These are phyloP conservation scores for Fistulifera solaris DNA, from an alignment of 108 stramenopile genomes.

Conservation along the genomic window DNA sequence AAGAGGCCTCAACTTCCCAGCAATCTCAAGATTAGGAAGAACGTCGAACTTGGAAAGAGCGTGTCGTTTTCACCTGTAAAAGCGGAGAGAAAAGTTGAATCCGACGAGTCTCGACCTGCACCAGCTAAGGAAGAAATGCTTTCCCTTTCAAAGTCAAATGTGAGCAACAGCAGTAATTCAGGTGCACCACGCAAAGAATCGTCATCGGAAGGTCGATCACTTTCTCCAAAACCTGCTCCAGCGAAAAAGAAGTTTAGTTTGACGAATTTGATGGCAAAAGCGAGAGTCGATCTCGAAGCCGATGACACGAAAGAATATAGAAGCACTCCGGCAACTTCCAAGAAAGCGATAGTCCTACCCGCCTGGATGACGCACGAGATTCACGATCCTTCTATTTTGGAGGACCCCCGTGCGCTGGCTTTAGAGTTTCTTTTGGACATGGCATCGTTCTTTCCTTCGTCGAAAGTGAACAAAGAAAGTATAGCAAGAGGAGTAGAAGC, in stretches of 20 bases:
- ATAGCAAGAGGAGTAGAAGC: background rate
- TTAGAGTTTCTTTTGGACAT: slow-evolving; percentile 3
- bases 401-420: background rate
- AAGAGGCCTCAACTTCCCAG: background rate
- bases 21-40: background rate
- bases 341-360: background rate
- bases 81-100: background rate
- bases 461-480: background rate
- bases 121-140: background rate
- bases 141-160: background rate
- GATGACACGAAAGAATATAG: background rate
- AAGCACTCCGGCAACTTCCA: background rate
- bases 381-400: background rate
- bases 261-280: background rate
- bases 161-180: no score
- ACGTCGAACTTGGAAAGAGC: background rate
- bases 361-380: background rate
- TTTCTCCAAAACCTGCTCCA: background rate
- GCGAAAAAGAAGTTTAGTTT: background rate
- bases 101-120: background rate
- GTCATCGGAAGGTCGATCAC: no score
- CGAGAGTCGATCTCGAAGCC: background rate
- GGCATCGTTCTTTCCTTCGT: background rate
- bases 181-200: no score
- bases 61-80: background rate